Conservation (phyloP, 1,284 basidiomycete species). For the Peniophora sp. region DNA sequence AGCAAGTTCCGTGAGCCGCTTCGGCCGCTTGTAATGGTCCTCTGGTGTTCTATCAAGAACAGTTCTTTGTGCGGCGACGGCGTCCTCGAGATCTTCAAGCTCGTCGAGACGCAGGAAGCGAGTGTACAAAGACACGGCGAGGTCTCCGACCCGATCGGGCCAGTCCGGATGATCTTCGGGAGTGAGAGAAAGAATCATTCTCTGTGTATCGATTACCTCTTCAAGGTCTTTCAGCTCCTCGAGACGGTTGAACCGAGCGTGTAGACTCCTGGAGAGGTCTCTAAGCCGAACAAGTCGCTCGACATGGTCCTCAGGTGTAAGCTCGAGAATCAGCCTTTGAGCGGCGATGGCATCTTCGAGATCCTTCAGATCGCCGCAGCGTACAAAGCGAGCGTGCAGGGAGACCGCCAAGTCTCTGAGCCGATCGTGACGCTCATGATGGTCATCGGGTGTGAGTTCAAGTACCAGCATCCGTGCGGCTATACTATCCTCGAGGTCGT, state of each 20-base stretch:
- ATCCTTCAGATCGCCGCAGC: background rate
- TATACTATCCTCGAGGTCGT: background rate
- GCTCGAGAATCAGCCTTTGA: background rate
- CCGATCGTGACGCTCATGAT: background rate
- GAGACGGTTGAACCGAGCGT: background rate
- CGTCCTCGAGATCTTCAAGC: background rate
- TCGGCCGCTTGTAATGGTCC: background rate
- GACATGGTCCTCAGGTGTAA: no score
- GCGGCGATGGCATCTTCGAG: background rate
- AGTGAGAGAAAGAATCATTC: background rate
- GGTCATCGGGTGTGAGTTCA: background rate
- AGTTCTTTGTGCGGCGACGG: background rate
- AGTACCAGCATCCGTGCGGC: background rate
- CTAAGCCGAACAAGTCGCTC: no score
- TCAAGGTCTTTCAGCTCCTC: background rate
- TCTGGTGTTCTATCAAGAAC: background rate
- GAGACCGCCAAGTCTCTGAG: background rate
- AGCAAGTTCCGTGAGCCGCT: background rate
- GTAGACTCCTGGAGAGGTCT: background rate
- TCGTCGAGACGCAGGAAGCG: background rate
- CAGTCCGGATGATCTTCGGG: background rate
- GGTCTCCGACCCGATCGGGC: background rate
- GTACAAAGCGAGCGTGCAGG: background rate
- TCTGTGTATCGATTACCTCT: background rate
- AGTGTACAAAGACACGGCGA: background rate